phyloP scores from a whole-genome alignment of 768 basidiomycete species.

The Xerocomus brunneocitrinus region DNA sequence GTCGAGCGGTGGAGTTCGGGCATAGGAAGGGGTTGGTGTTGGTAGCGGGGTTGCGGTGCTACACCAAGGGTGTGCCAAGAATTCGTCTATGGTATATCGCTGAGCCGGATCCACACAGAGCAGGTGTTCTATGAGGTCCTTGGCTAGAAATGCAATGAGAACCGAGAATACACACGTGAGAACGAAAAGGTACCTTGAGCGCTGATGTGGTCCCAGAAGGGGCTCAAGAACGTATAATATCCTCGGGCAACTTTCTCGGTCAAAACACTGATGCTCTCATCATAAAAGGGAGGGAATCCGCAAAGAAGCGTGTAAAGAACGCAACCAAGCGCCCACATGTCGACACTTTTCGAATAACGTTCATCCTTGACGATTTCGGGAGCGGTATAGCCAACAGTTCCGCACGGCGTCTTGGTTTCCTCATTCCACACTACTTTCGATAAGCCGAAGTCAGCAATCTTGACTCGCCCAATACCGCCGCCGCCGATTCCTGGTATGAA shows the following conservation, averaged over 20 bases:
- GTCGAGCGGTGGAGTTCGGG: constrained; percentile 54
- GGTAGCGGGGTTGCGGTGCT: constrained; percentile 61
- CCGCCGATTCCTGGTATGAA: constrained; percentile 90
- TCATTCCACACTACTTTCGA: constrained; percentile 99
- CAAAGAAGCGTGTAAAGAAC: constrained; percentile 98
- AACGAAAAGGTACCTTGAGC: constrained; percentile 50
- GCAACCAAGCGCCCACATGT: constrained; percentile 99
- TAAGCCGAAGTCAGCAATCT: constrained; percentile 98
- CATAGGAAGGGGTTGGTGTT: constrained; percentile 60
- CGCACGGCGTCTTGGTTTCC: constrained; percentile 98
- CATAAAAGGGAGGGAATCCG: constrained; percentile 98
- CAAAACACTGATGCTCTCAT: constrained; percentile 95
- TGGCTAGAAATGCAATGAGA: constrained; percentile 49
- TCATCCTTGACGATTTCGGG: constrained; percentile 99
- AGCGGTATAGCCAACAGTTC: constrained; percentile 99
- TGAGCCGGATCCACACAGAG: constrained; percentile 94
- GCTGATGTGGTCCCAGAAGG: constrained; percentile 99
- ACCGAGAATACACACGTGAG: background rate
- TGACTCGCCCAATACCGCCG: constrained; percentile 95
- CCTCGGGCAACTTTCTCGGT: constrained; percentile 98
- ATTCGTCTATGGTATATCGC: constrained; percentile 97
- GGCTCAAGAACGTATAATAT: constrained; percentile 96
- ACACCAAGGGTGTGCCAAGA: constrained; percentile 95
- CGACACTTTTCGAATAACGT: constrained; percentile 92
- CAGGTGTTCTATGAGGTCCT: constrained; percentile 91